phyloP scores from a whole-genome alignment of 495 filamentous ascomycete species.

The Penicillium odoratum region DNA sequence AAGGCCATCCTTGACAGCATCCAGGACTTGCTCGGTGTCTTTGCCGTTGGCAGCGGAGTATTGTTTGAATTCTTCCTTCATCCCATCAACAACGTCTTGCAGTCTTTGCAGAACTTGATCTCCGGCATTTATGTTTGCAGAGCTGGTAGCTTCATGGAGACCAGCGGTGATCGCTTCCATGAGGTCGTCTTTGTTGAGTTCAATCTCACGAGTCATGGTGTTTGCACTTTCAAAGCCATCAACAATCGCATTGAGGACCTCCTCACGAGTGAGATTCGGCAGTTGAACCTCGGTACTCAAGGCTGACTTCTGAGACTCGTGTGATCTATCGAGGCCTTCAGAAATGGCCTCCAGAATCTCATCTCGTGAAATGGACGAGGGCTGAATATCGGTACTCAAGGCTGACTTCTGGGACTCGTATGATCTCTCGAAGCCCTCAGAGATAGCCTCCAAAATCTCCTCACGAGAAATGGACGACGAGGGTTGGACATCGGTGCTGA shows the following conservation, averaged over 20 bases:
- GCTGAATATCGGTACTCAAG: constrained; percentile 21
- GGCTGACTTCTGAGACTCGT: constrained; percentile 17
- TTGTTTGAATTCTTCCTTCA: constrained; percentile 73
- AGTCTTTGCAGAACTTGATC: constrained; percentile 73
- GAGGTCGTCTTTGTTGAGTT: constrained; percentile 62
- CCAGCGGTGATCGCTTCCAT: constrained; percentile 65
- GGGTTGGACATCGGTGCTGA: constrained; percentile 13
- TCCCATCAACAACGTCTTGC: constrained; percentile 69
- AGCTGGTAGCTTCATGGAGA: constrained; percentile 50
- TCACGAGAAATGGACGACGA: constrained; percentile 44
- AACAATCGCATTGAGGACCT: constrained; percentile 56
- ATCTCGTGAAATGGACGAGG: constrained; percentile 16
- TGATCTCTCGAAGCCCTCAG: constrained; percentile 20
- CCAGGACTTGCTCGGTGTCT: constrained; percentile 79
- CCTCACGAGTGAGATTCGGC: constrained; percentile 47
- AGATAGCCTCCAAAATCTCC: constrained; percentile 50
- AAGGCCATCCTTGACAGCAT: constrained; percentile 82
- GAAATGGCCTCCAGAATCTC: constrained; percentile 51
- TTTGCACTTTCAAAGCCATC: constrained; percentile 55
- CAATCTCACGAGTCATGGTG: constrained; percentile 53
- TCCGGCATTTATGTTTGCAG: constrained; percentile 50
- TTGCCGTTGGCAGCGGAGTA: constrained; percentile 70
- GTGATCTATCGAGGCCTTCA: constrained; percentile 20
- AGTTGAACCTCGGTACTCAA: constrained; percentile 24
- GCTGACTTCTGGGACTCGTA: constrained; percentile 18